A percentile compares a stretch with the other conserved stretches of the same genome.
phyloP scores from a whole-genome alignment of 257 asterid species.

The Parsonsia alboflavescens region DNA sequence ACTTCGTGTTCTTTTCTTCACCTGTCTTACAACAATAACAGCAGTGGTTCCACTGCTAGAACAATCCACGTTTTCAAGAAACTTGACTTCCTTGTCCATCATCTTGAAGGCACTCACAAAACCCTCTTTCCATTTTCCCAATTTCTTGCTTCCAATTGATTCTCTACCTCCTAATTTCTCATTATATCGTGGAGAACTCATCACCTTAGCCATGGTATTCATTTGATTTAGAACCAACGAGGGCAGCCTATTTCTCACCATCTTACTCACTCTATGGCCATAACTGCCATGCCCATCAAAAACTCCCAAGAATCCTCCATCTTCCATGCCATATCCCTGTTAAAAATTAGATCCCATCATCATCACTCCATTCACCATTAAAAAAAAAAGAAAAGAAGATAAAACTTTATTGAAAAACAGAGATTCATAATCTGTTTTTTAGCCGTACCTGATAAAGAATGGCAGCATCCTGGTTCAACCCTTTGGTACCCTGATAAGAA shows the following conservation, averaged over 20 bases:
- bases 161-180: constrained; percentile 27
- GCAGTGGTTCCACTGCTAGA: constrained; percentile 80
- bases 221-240: constrained; percentile 47
- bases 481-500: constrained; percentile 67
- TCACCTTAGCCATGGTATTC: constrained; percentile 31
- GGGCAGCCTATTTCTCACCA: constrained; percentile 68
- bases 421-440: too few relatives aligned
- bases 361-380: background rate
- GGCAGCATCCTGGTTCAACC: constrained; percentile 69
- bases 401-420: too few relatives aligned
- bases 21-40: constrained; percentile 61
- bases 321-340: constrained; percentile 69
- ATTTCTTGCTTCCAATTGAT: constrained; percentile 26
- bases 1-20: constrained; percentile 9
- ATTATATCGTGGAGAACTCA: constrained; percentile 16
- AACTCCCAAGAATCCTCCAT: constrained; percentile 58
- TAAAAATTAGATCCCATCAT: constrained; percentile 8
- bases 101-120: constrained; percentile 50
- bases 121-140: constrained; percentile 64
- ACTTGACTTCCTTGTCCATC: constrained; percentile 61
- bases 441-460: constrained; percentile 57
- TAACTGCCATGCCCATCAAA: constrained; percentile 85
- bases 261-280: constrained; percentile 64
- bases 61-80: constrained; percentile 45
- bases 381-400: too few relatives aligned